A percentile compares a stretch with the other conserved stretches of the same genome.
Conservation (phyloP, 768 basidiomycete genomes). For the Suillus americanus region DNA sequence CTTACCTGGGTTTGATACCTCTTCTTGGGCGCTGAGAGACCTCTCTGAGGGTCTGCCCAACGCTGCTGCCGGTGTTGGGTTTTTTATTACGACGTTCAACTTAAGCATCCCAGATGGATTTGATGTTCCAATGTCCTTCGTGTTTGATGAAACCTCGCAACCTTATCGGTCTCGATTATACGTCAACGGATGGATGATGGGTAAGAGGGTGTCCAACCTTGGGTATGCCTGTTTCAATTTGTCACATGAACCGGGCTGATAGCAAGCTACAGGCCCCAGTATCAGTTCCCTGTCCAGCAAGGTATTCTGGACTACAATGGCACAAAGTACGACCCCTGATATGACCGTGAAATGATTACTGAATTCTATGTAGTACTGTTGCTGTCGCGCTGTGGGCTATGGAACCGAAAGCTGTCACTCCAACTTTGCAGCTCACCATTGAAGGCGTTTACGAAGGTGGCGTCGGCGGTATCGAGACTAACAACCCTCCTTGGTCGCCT, state of each 20-base stretch:
- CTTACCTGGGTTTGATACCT: conserved; percentile 66
- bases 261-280: conserved; percentile 56
- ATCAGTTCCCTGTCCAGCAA: conserved; percentile 80
- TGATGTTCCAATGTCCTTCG: conserved; percentile 74
- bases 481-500: conserved; percentile 61
- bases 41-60: conserved; percentile 59
- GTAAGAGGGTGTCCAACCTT: conserved; percentile 71
- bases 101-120: conserved; percentile 55
- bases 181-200: conserved; percentile 91
- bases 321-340: conserved; percentile 47
- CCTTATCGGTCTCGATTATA: conserved; percentile 74
- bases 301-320: conserved; percentile 77
- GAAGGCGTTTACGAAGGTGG: conserved; percentile 66
- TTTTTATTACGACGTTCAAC: conserved; percentile 76
- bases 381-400: conserved; percentile 72
- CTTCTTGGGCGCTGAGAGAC: conserved; percentile 57
- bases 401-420: conserved; percentile 47
- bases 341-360: not conserved
- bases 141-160: conserved; percentile 61
- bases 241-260: conserved; percentile 2
- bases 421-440: conserved; percentile 51
- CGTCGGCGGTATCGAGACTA: conserved; percentile 50
- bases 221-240: conserved; percentile 43
- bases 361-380: conserved; percentile 40
- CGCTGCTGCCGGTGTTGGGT: conserved; percentile 67